These are phyloP conservation scores for Barbatosphaeria neglecta DNA, from an alignment of 495 filamentous ascomycete genomes.

Conservation along the genomic window DNA sequence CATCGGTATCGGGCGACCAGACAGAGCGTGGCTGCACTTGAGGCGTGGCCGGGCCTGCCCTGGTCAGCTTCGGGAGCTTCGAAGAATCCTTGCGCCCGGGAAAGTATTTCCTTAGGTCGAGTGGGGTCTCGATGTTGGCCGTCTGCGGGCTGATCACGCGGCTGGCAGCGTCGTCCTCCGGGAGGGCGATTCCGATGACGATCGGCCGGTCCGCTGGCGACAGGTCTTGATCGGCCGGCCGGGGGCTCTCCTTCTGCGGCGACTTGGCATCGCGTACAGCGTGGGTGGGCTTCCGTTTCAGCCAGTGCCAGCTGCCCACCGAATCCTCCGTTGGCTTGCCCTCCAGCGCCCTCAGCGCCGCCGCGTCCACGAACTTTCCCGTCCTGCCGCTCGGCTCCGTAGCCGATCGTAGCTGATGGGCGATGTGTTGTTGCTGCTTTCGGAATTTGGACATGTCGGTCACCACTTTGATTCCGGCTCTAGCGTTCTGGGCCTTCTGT, in stretches of 20 bases:
- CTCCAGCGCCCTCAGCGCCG: conserved; percentile 38
- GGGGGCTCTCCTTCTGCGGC: conserved; percentile 8
- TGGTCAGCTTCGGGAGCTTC: conserved; percentile 8
- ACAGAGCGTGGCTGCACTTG: conserved; percentile 52
- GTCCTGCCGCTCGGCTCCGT: conserved; percentile 15
- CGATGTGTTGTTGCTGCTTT: conserved; percentile 12
- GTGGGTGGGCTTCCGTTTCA: conserved; percentile 23
- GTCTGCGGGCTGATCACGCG: conserved; percentile 41
- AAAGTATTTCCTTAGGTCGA: conserved; percentile 21
- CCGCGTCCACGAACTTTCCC: conserved; percentile 35
- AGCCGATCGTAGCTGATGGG: conserved; percentile 8
- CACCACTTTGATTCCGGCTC: conserved; percentile 53
- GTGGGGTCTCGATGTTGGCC: conserved; percentile 28
- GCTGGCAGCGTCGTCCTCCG: conserved; percentile 42
- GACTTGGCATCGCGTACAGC: conserved; percentile 13
- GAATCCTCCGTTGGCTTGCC: conserved; percentile 26
- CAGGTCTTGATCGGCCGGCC: conserved; percentile 33
- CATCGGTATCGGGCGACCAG: conserved; percentile 45
- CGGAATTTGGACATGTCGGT: conserved; percentile 41
- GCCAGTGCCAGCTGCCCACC: conserved; percentile 30
- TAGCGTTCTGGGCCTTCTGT: conserved; percentile 43
- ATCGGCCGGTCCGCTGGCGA: conserved; percentile 69
- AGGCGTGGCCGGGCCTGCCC: conserved; percentile 44
- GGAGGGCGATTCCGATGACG: conserved; percentile 66
- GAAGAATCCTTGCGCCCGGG: conserved; percentile 20